Conservation (phyloP, 2,329 filamentous ascomycete species). For the Ophiostoma sp. region DNA sequence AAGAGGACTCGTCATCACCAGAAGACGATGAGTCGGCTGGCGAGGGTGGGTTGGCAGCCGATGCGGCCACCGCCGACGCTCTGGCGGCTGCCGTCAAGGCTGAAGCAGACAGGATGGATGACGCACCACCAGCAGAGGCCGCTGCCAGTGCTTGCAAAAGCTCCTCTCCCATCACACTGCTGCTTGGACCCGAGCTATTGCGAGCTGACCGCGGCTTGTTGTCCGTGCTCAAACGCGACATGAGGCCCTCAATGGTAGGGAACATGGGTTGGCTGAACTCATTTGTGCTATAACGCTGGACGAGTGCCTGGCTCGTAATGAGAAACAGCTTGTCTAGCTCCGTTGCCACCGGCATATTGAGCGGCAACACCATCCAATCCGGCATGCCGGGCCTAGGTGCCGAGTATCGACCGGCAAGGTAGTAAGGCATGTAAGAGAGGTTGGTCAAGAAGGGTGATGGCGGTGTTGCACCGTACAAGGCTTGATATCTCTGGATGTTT, state of each 20-base stretch:
- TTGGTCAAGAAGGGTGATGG: constrained; percentile 17
- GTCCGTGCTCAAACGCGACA: constrained; percentile 1
- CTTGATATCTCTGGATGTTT: constrained; percentile 6
- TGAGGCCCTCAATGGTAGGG: constrained; percentile 20
- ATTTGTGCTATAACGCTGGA: constrained; percentile 20
- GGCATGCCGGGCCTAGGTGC: background rate
- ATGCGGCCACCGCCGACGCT: constrained; percentile 7
- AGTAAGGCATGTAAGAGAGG: constrained; percentile 23
- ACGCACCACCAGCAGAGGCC: constrained; percentile 1
- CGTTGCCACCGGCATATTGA: constrained; percentile 22
- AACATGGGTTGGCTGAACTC: constrained; percentile 24
- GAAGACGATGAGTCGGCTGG: background rate
- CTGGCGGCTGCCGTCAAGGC: background rate
- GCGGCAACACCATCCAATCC: constrained; percentile 21
- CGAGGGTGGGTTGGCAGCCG: background rate
- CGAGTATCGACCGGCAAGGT: constrained; percentile 13
- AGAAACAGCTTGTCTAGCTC: constrained; percentile 23
- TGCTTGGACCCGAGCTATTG: background rate
- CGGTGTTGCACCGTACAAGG: background rate
- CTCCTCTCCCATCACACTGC: constrained; percentile 16
- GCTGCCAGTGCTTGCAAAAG: background rate
- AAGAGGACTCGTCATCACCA: background rate
- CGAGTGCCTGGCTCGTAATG: constrained; percentile 19
- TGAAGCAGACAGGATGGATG: background rate
- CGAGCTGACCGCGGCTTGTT: constrained; percentile 1